Evolutionary conservation across 2,329 filamentous ascomycete species (phyloP), one percentile per base, ranked within the genome.

Genomic region (Verticillium longisporum): DNA sequence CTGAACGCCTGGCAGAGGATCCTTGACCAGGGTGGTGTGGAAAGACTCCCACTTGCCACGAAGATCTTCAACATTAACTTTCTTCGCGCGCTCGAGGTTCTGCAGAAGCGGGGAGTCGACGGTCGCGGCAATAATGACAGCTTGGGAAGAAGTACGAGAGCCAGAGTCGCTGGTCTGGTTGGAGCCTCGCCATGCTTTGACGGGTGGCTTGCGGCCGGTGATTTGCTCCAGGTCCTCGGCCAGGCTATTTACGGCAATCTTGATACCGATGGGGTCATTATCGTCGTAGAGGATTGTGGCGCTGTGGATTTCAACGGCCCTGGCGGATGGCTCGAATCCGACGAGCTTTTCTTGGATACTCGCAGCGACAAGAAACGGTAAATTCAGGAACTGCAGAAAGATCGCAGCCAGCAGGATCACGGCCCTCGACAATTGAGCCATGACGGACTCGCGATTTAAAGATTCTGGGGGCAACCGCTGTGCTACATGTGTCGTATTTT

Each of bases 1-100:
- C 1, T 74, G 68, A 7, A 69, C 67, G 13, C 70, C 70, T 1
- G 78, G 73, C 21, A 80, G 68, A 1, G 83, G 83, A 32, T 79
- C 72, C 5, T 78, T 66, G 0, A 86, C 75, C 1, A 83, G 65
- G 0, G 73, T 69, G 18, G 80, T 83, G 14, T 77, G 71, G 67
- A 81, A 85, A 1, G 82, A 77, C 65, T 87, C 83, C 83, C 83
- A 86, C 64, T 81, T 78, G 0, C 82, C 82, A 1, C 61, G 54
- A 33, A 72, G 66, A 18, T 57, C 62, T 7, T 64, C 61, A 1
- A 62, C 26, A 14, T 70, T 65, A 37, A 72, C 58, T 33, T 66
- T 69, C 14, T 62, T 63, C 5, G 58, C 61, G 1, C 61, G 54
- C 15, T 61, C 60, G 4, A 71, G 50, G 1, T 62, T 57, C 15